Conservation (phyloP, 768 basidiomycete genomes). For the Mycena galericulata region DNA sequence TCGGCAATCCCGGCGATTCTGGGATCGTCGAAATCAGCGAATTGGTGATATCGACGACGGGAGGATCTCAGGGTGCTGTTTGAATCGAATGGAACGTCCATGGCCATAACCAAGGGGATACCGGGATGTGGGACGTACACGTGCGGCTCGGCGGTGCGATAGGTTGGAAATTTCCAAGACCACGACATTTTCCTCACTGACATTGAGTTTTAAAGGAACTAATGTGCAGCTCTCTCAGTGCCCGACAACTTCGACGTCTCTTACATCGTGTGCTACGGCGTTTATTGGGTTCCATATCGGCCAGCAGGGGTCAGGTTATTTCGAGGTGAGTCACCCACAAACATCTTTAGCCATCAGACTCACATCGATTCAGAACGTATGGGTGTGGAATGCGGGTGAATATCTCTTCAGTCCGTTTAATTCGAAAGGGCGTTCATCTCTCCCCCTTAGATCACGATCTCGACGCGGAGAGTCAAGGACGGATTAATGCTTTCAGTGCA, state of each 20-base stretch:
- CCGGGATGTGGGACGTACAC: conserved; percentile 34
- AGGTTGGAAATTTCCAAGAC: background rate
- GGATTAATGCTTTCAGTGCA: conserved; percentile 14
- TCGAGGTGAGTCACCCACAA: conserved; percentile 1
- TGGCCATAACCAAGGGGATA: conserved; percentile 27
- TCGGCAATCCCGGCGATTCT: conserved; percentile 5
- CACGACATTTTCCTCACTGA: background rate
- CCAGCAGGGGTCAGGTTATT: conserved; percentile 2
- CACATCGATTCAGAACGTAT: conserved; percentile 4
- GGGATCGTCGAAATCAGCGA: conserved; percentile 53
- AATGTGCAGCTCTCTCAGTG: conserved; percentile 46
- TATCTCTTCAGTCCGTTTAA: background rate
- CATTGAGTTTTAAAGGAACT: conserved; percentile 38
- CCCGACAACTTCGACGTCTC: conserved; percentile 40
- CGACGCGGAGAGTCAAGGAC: conserved; percentile 6
- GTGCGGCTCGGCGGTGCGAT: conserved; percentile 36
- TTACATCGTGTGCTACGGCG: conserved; percentile 53
- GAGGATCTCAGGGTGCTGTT: conserved; percentile 55
- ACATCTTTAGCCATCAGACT: background rate
- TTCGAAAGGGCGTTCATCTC: background rate
- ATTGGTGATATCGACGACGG: conserved; percentile 55
- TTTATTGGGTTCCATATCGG: conserved; percentile 59
- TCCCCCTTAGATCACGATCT: conserved; percentile 14
- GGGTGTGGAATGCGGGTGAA: conserved; percentile 16
- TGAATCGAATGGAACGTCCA: conserved; percentile 52